These are phyloP conservation scores for Debaryomyces tyrocola DNA, from an alignment of 805 yeast genomes.

Conservation along the genomic window DNA sequence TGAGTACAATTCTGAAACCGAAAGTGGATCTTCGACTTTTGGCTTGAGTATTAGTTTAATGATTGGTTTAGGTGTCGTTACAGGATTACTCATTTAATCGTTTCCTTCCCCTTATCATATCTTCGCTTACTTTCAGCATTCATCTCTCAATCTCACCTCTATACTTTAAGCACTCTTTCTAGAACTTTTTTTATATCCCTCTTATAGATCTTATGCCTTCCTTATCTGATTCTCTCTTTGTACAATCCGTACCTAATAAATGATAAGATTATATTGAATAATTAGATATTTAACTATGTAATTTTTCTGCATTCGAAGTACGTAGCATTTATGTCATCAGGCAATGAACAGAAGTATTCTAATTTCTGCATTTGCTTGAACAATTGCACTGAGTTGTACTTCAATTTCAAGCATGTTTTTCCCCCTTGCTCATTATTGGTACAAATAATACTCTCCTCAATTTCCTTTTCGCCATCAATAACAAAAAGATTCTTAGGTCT, in stretches of 20 bases:
- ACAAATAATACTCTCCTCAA: conserved; percentile 44
- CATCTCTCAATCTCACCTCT: not conserved
- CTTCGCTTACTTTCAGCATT: not conserved
- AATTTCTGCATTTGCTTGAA: conserved; percentile 50
- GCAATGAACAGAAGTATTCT: conserved; percentile 51
- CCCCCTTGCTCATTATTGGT: conserved; percentile 44
- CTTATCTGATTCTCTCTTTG: not conserved
- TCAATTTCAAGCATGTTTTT: conserved; percentile 47
- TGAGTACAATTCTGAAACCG: conserved; percentile 11
- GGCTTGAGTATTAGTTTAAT: conserved; percentile 1
- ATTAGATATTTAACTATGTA: not conserved
- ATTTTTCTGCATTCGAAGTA: conserved; percentile 53
- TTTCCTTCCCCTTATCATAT: not conserved
- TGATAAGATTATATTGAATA: not conserved
- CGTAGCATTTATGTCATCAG: conserved; percentile 48
- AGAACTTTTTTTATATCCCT: conserved; percentile 1
- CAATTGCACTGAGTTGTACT: conserved; percentile 38
- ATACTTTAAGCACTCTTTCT: not conserved
- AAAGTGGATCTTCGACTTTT: conserved; percentile 8
- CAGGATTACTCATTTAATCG: conserved; percentile 5
- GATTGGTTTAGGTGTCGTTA: conserved; percentile 3
- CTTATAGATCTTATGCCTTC: not conserved
- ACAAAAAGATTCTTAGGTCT: conserved; percentile 36
- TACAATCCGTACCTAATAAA: not conserved
- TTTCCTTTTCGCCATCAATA: conserved; percentile 42